A percentile compares a stretch with the other conserved stretches of the same genome.
phyloP scores from a whole-genome alignment of 176 grass and related monocot genomes.

The Avena insularis region DNA sequence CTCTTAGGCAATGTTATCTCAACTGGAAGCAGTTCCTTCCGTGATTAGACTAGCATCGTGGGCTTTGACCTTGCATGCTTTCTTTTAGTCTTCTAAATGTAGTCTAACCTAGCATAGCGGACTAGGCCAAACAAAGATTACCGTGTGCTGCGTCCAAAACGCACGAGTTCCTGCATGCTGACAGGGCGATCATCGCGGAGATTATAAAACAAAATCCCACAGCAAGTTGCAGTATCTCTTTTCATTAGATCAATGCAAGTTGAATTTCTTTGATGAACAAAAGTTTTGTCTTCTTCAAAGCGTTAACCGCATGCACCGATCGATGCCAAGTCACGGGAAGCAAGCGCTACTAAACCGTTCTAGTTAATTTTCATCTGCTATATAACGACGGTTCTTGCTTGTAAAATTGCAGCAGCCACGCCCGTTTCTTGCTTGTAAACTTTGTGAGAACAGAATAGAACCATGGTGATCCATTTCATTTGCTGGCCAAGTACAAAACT shows the following conservation, averaged over 20 bases:
- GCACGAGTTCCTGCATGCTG: neutral
- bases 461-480: constrained; percentile 4
- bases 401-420: neutral
- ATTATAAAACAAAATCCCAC: neutral
- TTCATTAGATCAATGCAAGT: neutral
- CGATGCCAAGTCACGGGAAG: neutral
- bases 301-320: neutral
- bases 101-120: neutral
- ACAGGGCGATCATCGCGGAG: neutral
- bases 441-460: no score
- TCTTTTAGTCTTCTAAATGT: neutral
- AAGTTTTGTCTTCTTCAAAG: neutral
- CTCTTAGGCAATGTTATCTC: no score
- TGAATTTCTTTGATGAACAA: neutral
- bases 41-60: neutral
- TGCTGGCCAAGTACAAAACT: neutral
- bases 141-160: neutral
- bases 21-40: neutral
- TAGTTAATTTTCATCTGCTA: neutral
- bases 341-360: neutral
- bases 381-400: neutral
- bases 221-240: neutral
- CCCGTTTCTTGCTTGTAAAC: neutral
- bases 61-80: neutral
- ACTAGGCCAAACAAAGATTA: neutral